Conservation (phyloP, 2,329 filamentous ascomycete genomes). For the Ceratocystiopsis brevicomis region DNA sequence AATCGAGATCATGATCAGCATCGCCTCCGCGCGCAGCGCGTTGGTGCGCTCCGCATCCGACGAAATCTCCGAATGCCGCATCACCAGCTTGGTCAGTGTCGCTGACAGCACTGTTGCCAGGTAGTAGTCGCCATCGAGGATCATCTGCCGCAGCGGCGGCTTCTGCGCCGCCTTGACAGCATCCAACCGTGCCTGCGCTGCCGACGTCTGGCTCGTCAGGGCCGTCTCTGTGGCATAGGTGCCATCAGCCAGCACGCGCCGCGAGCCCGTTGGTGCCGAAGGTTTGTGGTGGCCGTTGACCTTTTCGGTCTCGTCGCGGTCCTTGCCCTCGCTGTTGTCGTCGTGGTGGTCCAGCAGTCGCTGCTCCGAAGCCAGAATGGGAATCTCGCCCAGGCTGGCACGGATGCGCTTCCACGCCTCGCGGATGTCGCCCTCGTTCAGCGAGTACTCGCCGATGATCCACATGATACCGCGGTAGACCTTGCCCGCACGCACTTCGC, state of each 20-base stretch:
- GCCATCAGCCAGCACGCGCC: slow-evolving; percentile 85
- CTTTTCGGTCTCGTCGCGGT: slow-evolving; percentile 41
- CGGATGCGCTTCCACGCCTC: slow-evolving; percentile 95
- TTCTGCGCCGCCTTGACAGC: slow-evolving; percentile 95
- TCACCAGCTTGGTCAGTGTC: slow-evolving; percentile 89
- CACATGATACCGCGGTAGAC: slow-evolving; percentile 92
- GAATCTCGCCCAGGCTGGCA: slow-evolving; percentile 85
- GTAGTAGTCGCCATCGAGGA: slow-evolving; percentile 94
- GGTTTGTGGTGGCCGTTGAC: slow-evolving; percentile 68
- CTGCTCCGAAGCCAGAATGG: slow-evolving; percentile 88
- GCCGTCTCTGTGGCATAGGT: slow-evolving; percentile 96
- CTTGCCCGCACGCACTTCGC: slow-evolving; percentile 88
- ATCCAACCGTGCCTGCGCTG: slow-evolving; percentile 76
- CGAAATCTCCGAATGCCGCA: slow-evolving; percentile 91
- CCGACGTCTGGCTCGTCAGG: slow-evolving; percentile 68
- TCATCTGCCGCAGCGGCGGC: slow-evolving; percentile 81
- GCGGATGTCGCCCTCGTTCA: slow-evolving; percentile 83
- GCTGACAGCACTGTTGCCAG: slow-evolving; percentile 87
- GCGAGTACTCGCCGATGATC: slow-evolving; percentile 94
- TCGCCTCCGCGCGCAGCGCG: slow-evolving; percentile 83
- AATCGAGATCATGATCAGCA: slow-evolving; percentile 99
- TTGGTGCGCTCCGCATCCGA: slow-evolving; percentile 74
- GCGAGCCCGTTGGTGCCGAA: slow-evolving; percentile 60
- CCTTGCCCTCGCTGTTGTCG: slow-evolving; percentile 38
- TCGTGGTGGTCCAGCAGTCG: slow-evolving; percentile 74